Evolutionary conservation across 805 yeast genomes (phyloP), one percentile per base, ranked within the genome.

Genomic region (Zygosaccharomyces kombuchaensis): DNA sequence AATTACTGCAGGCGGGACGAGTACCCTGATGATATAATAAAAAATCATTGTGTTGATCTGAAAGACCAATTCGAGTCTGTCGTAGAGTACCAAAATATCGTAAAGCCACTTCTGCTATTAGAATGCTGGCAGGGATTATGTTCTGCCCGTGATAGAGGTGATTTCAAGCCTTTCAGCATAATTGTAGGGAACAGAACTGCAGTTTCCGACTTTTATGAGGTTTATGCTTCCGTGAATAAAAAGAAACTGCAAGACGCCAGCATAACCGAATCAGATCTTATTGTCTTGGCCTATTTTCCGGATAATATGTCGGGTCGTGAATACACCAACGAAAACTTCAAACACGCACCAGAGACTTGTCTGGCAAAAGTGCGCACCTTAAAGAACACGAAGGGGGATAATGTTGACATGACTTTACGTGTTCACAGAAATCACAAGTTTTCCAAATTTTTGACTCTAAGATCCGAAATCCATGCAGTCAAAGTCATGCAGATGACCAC

Each of bases 81-180:
- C 4, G 70, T 68, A n/a, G 88, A 84, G 2, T 93, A 95, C 58
- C 77, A 76, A 39, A 69, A 71, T 29, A 73, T 77, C 1, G 84
- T 87, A 63, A 86, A 82, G 53, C 99, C 99, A 0, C 71, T 93
- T 35, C 68, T 93, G 36, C 67, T 90, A 60, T 67, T 91, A 34
- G 99, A 93, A 67, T 86, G 96, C 52, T 95, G 98, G 97, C 96
- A 90, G 58, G 84, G 87, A 0, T 77, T 93, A 22, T 83, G 81
- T 53, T 74, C 87, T 4, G 80, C 93, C 0, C 81, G 84, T 51
- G 79, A 78, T 40, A 78, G 85, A 13, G 68, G 70, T 12, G 76
- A 76, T 8, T 58, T 59, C 29, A 66, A 56, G 4, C 89, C 95
- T 0, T 83, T 90, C 60, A 75, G 74, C 25, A 55, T 90, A 2